Conservation (phyloP, 169 alveolate species). For the Hepatocystis sp. region DNA sequence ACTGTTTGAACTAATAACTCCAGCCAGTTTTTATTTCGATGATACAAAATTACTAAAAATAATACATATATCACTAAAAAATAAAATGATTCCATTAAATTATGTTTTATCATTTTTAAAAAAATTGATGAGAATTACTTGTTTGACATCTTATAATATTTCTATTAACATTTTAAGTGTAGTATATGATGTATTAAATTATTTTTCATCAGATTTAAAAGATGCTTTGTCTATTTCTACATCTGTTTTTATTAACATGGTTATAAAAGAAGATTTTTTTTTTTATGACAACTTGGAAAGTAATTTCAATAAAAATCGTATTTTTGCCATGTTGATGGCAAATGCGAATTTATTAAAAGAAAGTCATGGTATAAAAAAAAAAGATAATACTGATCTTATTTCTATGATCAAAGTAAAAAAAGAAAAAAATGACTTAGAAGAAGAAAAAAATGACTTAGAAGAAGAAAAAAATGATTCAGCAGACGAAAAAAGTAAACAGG, state of each 20-base stretch:
- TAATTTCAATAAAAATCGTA: constrained; percentile 57
- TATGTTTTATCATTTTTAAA: constrained; percentile 70
- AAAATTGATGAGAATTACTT: constrained; percentile 51
- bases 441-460: background rate
- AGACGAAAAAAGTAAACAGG: background rate
- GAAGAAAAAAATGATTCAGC: background rate
- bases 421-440: background rate
- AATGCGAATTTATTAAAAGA: constrained; percentile 10
- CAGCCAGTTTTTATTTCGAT: constrained; percentile 69
- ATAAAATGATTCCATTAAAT: constrained; percentile 73
- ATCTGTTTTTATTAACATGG: constrained; percentile 70
- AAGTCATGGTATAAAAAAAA: background rate
- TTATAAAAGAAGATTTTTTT: constrained; percentile 53
- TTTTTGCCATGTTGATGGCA: constrained; percentile 17
- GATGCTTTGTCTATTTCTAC: constrained; percentile 64
- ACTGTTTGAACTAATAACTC: constrained; percentile 45
- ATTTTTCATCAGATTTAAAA: constrained; percentile 33
- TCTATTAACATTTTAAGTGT: constrained; percentile 67
- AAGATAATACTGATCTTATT: background rate
- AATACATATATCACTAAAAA: constrained; percentile 45
- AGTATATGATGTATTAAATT: constrained; percentile 68
- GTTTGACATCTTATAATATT: constrained; percentile 50
- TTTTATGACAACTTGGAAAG: constrained; percentile 36
- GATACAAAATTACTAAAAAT: constrained; percentile 64
- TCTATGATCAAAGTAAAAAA: background rate